Conservation (phyloP, 208 protist genomes). For the Willaertia magna region DNA sequence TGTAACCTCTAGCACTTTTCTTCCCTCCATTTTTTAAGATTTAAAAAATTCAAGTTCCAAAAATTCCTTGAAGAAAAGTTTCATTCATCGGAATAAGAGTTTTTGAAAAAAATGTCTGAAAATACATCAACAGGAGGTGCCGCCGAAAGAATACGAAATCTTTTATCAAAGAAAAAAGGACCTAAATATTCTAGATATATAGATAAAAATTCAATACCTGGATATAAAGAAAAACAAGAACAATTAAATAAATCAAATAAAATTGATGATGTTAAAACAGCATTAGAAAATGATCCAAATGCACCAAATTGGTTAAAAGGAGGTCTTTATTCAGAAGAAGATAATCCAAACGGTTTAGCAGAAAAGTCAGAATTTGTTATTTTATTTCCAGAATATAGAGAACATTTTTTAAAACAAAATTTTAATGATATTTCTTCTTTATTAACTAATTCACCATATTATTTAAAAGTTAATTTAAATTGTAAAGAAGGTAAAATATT, state of each 20-base stretch:
- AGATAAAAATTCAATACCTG: background rate
- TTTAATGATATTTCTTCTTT: conserved; percentile 64
- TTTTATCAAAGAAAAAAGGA: background rate
- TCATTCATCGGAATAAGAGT: too few species aligned
- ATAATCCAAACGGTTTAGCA: conserved; percentile 30
- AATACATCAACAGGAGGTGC: too few species aligned
- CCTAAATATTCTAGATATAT: background rate
- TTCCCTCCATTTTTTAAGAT: too few species aligned
- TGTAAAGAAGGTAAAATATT: conserved; percentile 82
- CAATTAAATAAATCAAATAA: background rate
- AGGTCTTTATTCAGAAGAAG: background rate
- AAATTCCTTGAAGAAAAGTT: too few species aligned
- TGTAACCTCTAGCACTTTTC: too few species aligned
- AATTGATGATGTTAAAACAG: background rate
- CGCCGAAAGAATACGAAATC: too few species aligned
- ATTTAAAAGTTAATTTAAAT: conserved; percentile 33
- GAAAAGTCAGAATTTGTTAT: conserved; percentile 90
- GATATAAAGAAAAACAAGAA: background rate
- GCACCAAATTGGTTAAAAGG: background rate
- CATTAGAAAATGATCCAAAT: background rate
- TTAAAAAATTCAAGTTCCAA: too few species aligned
- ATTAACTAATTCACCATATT: background rate
- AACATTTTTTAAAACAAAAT: conserved; percentile 87
- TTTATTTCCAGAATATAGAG: conserved; percentile 94
- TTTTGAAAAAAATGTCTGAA: too few species aligned